Conservation (phyloP, 768 basidiomycete genomes). For the Mycena kentingensis region DNA sequence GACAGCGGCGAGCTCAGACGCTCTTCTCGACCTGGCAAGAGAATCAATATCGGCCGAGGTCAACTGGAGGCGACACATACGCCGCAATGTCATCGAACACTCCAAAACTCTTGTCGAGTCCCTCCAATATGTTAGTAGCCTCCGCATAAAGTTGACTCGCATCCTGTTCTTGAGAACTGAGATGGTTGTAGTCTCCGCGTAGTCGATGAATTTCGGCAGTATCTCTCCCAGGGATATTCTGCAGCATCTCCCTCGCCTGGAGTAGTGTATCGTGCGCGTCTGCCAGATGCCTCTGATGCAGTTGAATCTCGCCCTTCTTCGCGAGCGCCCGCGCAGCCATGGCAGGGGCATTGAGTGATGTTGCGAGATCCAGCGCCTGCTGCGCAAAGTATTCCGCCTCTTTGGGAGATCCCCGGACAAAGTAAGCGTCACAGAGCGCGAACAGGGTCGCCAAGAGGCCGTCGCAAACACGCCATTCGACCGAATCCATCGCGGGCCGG, state of each 20-base stretch:
- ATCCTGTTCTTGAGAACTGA: constrained; percentile 42
- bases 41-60: constrained; percentile 1
- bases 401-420: constrained; percentile 74
- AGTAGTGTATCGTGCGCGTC: constrained; percentile 58
- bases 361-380: constrained; percentile 74
- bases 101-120: constrained; percentile 57
- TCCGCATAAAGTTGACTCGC: constrained; percentile 57
- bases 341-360: constrained; percentile 64
- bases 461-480: constrained; percentile 79
- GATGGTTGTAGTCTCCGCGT: constrained; percentile 53
- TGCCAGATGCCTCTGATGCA: constrained; percentile 61
- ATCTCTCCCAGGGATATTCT: constrained; percentile 55
- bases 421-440: constrained; percentile 63
- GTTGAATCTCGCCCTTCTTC: constrained; percentile 67
- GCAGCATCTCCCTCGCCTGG: constrained; percentile 48
- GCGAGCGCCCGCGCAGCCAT: constrained; percentile 67
- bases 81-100: constrained; percentile 47
- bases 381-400: constrained; percentile 85
- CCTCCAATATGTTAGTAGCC: constrained; percentile 60
- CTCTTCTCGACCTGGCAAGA: constrained; percentile 44
- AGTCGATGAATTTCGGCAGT: constrained; percentile 60
- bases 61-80: constrained; percentile 40
- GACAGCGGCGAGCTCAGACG: constrained; percentile 36
- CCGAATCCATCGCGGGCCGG: constrained; percentile 47
- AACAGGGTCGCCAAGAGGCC: constrained; percentile 69